phyloP scores from a whole-genome alignment of 176 grass and related monocot genomes.

The Cymbopogon citratus region DNA sequence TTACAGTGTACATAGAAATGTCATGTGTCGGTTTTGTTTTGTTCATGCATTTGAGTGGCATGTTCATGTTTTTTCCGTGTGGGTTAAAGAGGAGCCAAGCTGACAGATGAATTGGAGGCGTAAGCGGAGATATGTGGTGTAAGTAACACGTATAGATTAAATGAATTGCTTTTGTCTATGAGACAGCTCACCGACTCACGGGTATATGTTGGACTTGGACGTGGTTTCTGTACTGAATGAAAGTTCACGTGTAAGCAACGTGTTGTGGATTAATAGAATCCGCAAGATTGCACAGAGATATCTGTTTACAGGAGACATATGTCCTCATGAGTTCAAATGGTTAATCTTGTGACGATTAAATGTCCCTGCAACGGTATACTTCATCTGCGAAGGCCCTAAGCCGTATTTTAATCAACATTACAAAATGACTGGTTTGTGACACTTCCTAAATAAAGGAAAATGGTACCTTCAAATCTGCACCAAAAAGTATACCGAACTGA shows the following conservation, averaged over 20 bases:
- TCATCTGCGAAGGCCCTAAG: neutral
- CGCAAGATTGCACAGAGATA: neutral
- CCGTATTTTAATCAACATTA: neutral
- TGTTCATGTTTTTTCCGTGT: neutral
- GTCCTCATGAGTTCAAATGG: neutral
- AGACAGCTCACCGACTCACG: neutral
- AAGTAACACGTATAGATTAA: neutral
- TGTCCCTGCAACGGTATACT: neutral
- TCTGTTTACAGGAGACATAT: neutral
- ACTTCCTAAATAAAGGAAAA: neutral
- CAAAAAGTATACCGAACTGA: neutral
- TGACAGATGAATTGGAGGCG: neutral
- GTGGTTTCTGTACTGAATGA: neutral
- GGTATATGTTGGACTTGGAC: neutral
- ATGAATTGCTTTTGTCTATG: neutral
- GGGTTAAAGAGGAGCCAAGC: neutral
- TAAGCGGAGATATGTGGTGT: neutral
- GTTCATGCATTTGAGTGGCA: neutral
- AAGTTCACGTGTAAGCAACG: neutral
- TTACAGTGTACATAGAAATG: conserved; percentile 36
- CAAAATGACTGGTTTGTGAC: neutral
- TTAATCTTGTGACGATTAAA: too few species aligned
- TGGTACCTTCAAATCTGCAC: neutral
- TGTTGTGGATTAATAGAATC: neutral
- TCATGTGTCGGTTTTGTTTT: neutral